Evolutionary conservation across 2,329 filamentous ascomycete species (phyloP).

Genomic region (Talaromyces sp.): DNA sequence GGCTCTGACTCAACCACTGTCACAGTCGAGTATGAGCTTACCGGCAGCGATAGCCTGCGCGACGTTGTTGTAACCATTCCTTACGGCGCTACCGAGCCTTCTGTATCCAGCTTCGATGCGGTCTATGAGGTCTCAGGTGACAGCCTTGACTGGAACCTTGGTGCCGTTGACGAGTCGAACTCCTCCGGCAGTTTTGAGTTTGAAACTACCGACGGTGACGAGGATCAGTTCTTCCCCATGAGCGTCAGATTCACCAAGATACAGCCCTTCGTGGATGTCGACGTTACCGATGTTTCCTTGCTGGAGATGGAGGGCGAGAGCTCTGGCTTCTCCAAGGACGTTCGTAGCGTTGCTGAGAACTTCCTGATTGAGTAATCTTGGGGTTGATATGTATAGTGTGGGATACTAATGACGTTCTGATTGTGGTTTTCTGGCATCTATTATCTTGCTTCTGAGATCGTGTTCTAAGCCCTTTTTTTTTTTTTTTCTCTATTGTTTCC

Average conservation of each 20-base stretch:
- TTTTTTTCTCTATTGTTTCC: conserved; percentile 5
- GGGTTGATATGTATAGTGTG: conserved; percentile 36
- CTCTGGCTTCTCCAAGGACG: conserved; percentile 49
- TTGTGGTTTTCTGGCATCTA: conserved; percentile 24
- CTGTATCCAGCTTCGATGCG: conserved; percentile 89
- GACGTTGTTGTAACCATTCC: conserved; percentile 89
- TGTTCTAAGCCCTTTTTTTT: conserved; percentile 22
- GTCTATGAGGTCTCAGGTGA: conserved; percentile 93
- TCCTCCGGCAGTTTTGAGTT: conserved; percentile 90
- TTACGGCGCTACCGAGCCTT: conserved; percentile 80
- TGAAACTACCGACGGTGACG: conserved; percentile 82
- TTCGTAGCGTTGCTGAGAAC: conserved; percentile 48
- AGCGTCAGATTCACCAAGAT: conserved; percentile 84
- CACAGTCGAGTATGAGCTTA: conserved; percentile 94
- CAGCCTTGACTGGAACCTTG: conserved; percentile 90
- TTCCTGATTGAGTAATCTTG: conserved; percentile 48
- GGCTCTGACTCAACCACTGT: conserved; percentile 80
- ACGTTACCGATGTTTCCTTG: conserved; percentile 62
- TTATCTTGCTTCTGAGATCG: conserved; percentile 21
- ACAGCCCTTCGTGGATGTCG: conserved; percentile 85
- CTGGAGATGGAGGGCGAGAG: conserved; percentile 50
- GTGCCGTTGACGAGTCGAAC: conserved; percentile 80
- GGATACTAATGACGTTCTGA: conserved; percentile 42
- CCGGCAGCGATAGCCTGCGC: conserved; percentile 73
- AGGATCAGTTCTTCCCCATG: conserved; percentile 99